phyloP scores from a whole-genome alignment of 306 rosid genomes.

The Vigna unguiculata region DNA sequence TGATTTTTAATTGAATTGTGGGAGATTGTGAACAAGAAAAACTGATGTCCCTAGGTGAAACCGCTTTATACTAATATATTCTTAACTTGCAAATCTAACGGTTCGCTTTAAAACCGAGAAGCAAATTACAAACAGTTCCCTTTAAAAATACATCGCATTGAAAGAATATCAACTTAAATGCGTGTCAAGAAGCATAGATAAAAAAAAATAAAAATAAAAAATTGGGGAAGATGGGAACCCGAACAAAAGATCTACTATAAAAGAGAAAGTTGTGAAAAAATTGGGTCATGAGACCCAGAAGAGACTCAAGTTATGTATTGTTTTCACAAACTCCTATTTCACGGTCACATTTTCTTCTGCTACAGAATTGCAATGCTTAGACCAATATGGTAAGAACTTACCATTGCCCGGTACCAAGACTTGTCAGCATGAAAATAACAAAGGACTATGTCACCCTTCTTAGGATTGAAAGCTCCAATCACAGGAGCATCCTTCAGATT shows the following conservation, averaged over 20 bases:
- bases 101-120: constrained; percentile 12
- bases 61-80: constrained; percentile 2
- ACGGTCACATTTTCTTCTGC: constrained; percentile 12
- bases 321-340: constrained; percentile 21
- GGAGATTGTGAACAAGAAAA: constrained; percentile 11
- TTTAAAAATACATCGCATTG: neutral
- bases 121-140: neutral
- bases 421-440: constrained; percentile 80
- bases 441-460: constrained; percentile 92
- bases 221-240: neutral
- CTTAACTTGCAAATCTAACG: neutral
- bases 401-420: constrained; percentile 98
- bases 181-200: constrained; percentile 1
- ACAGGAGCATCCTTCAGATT: constrained; percentile 89
- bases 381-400: constrained; percentile 47
- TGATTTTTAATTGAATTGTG: neutral
- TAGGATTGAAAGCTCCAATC: constrained; percentile 89
- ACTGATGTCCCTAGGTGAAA: neutral
- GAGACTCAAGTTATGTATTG: neutral
- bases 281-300: neutral
- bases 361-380: constrained; percentile 25
- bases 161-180: constrained; percentile 27
- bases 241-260: neutral
- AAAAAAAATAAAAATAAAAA: neutral
- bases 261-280: constrained; percentile 4